phyloP scores from a whole-genome alignment of 805 yeast genomes.

The Candida krabiensis region DNA sequence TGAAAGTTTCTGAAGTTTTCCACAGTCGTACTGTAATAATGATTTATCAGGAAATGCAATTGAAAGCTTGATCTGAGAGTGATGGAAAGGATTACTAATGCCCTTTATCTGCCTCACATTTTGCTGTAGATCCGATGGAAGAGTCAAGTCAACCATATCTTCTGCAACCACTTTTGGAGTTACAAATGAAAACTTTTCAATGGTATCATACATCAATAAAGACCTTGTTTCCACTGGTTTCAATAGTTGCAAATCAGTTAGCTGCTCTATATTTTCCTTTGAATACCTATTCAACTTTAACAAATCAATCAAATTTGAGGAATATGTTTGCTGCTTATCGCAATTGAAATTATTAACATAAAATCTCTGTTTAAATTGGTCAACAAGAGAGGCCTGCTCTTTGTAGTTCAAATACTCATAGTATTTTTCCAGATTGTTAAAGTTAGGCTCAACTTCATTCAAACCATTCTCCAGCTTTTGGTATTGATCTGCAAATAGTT shows the following conservation, averaged over 20 bases:
- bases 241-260: conserved; percentile 35
- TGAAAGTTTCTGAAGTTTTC: conserved; percentile 88
- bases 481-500: conserved; percentile 44
- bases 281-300: conserved; percentile 33
- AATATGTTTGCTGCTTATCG: conserved; percentile 63
- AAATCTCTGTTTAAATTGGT: conserved; percentile 51
- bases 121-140: conserved; percentile 39
- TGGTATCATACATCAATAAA: conserved; percentile 42
- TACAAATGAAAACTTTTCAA: conserved; percentile 79
- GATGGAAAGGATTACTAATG: conserved; percentile 62
- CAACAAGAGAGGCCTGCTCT: conserved; percentile 52
- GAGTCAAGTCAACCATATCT: conserved; percentile 57
- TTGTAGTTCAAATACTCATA: conserved; percentile 55
- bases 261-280: conserved; percentile 31
- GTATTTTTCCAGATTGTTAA: conserved; percentile 51
- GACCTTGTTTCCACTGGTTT: conserved; percentile 44
- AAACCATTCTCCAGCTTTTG: conserved; percentile 37
- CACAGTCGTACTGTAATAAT: conserved; percentile 91
- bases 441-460: conserved; percentile 34
- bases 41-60: conserved; percentile 97
- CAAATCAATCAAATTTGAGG: conserved; percentile 52
- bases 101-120: conserved; percentile 28
- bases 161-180: conserved; percentile 85
- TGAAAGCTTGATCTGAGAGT: conserved; percentile 79
- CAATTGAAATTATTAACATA: conserved; percentile 71